Conservation (phyloP, 2,329 filamentous ascomycete species). For the Ophiocordyceps australis region DNA sequence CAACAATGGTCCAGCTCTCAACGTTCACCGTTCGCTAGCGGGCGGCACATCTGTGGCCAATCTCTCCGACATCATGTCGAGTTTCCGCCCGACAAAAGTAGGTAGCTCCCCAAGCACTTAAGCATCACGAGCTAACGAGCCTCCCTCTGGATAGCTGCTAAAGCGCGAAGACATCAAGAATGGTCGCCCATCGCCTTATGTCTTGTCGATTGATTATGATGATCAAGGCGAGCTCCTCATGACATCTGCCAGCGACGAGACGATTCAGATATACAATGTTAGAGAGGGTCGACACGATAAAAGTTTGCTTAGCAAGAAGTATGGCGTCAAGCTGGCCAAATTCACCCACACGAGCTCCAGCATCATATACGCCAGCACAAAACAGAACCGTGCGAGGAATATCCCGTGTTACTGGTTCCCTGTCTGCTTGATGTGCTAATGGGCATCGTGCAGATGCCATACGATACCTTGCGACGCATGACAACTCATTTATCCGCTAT, state of each 20-base stretch:
- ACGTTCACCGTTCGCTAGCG: constrained; percentile 29
- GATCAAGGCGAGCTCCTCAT: constrained; percentile 87
- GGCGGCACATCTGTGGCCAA: constrained; percentile 35
- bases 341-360: constrained; percentile 87
- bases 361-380: constrained; percentile 91
- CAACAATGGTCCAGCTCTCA: constrained; percentile 25
- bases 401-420: too few relatives aligned
- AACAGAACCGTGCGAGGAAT: constrained; percentile 63
- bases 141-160: too few relatives aligned
- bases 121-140: too few relatives aligned
- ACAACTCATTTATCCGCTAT: constrained; percentile 92
- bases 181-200: constrained; percentile 34
- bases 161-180: constrained; percentile 37
- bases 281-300: constrained; percentile 82
- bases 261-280: constrained; percentile 87
- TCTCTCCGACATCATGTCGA: constrained; percentile 59
- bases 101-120: background rate
- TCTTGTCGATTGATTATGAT: constrained; percentile 91
- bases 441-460: constrained; percentile 46
- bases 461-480: constrained; percentile 76
- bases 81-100: constrained; percentile 67
- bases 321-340: constrained; percentile 81
- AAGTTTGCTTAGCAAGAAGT: constrained; percentile 85
- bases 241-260: constrained; percentile 83
- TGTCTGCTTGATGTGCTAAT: too few relatives aligned